phyloP scores from a whole-genome alignment of 495 filamentous ascomycete species.

The Aspergillus olivimuriae region DNA sequence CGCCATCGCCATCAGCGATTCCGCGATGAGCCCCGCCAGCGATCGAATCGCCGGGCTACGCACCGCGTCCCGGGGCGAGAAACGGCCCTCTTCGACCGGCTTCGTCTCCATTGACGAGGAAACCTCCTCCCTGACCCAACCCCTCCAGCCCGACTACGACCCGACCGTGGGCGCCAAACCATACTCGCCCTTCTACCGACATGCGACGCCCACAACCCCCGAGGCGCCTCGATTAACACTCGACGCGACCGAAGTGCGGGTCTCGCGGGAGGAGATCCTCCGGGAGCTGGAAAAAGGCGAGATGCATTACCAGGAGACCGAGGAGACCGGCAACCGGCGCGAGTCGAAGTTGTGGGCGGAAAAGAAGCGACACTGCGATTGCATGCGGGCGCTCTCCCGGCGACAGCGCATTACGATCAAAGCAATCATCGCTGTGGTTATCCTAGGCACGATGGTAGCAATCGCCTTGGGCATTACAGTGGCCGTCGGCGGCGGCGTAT shows the following conservation, averaged over 20 bases:
- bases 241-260: not conserved
- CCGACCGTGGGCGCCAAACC: conserved; percentile 41
- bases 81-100: not conserved
- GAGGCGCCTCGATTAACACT: too few species aligned
- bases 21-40: too few species aligned
- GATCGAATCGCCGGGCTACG: too few species aligned
- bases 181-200: conserved; percentile 55
- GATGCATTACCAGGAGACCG: not conserved
- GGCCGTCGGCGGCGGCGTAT: conserved; percentile 54
- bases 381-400: conserved; percentile 35
- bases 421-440: conserved; percentile 46
- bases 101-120: not conserved
- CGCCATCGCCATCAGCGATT: too few species aligned
- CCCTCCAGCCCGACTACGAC: conserved; percentile 27
- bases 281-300: conserved; percentile 23
- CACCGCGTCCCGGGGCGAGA: too few species aligned
- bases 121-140: not conserved
- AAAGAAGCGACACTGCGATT: conserved; percentile 27
- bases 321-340: conserved; percentile 11
- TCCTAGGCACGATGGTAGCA: conserved; percentile 53
- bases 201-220: conserved; percentile 35
- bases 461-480: conserved; percentile 57
- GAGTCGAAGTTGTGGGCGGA: conserved; percentile 39
- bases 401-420: conserved; percentile 47
- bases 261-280: conserved; percentile 8